These are phyloP conservation scores for Podospora pseudopauciseta DNA, from an alignment of 495 filamentous ascomycete genomes.

Conservation along the genomic window DNA sequence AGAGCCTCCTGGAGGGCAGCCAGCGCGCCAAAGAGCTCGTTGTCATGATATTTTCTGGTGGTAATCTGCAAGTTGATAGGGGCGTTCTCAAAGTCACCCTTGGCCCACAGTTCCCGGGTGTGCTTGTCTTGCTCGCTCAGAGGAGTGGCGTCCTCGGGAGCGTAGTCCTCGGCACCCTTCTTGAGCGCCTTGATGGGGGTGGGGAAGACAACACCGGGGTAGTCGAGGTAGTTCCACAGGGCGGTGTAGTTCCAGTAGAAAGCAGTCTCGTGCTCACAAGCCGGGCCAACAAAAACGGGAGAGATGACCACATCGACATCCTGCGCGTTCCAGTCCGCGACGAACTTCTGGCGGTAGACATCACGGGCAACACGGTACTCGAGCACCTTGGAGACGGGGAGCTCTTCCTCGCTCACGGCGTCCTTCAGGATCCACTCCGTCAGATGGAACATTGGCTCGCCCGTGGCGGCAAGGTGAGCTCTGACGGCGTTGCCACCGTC, in stretches of 20 bases:
- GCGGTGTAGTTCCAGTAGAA: conserved; percentile 69
- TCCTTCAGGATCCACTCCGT: conserved; percentile 52
- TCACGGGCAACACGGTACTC: conserved; percentile 51
- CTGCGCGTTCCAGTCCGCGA: conserved; percentile 52
- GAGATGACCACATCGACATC: conserved; percentile 68
- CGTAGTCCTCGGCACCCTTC: conserved; percentile 14
- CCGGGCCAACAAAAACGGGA: conserved; percentile 58
- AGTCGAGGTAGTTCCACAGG: conserved; percentile 40
- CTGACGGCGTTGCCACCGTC: conserved; percentile 56
- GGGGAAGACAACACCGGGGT: conserved; percentile 10
- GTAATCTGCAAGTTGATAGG: conserved; percentile 19
- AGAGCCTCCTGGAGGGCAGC: conserved; percentile 15
- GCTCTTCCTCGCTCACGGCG: conserved; percentile 35
- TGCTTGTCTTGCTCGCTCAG: conserved; percentile 15
- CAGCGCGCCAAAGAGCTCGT: conserved; percentile 17
- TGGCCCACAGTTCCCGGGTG: conserved; percentile 17
- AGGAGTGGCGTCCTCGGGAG: conserved; percentile 1
- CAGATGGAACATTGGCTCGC: conserved; percentile 55
- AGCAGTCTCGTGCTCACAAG: conserved; percentile 56
- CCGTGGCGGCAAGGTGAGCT: conserved; percentile 47
- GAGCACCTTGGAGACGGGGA: conserved; percentile 55
- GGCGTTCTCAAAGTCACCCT: conserved; percentile 22
- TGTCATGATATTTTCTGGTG: conserved; percentile 19
- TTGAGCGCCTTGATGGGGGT: conserved; percentile 8
- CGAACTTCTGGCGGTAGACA: conserved; percentile 38